Evolutionary conservation across 345 rosid species (phyloP).

Genomic region (Bretschneidera sinensis): DNA sequence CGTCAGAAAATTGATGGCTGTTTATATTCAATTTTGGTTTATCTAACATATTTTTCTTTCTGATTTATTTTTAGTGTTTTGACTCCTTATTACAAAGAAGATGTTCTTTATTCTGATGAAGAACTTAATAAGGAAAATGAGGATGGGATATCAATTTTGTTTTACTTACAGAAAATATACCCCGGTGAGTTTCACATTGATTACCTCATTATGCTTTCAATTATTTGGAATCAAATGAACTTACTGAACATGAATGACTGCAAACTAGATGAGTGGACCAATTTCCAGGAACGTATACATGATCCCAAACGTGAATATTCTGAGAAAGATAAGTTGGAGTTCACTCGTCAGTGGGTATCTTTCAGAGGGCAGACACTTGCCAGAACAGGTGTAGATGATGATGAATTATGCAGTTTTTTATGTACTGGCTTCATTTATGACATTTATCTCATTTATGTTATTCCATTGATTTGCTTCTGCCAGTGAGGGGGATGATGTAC

Average conservation of each 20-base stretch:
- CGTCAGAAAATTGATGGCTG: background rate
- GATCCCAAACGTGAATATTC: slow-evolving; percentile 21
- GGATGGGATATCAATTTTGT: slow-evolving; percentile 78
- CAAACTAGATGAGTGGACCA: slow-evolving; percentile 82
- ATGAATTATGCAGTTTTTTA: background rate
- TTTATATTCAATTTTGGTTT: no score
- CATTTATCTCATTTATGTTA: slow-evolving; percentile 8
- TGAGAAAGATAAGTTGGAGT: slow-evolving; percentile 36
- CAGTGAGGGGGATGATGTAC: slow-evolving; percentile 99
- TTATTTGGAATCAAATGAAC: slow-evolving; percentile 9
- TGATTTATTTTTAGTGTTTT: slow-evolving; percentile 57
- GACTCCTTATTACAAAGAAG: slow-evolving; percentile 87
- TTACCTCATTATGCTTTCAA: slow-evolving; percentile 9
- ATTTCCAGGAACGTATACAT: slow-evolving; percentile 50
- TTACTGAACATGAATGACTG: slow-evolving; percentile 15
- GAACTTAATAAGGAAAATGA: slow-evolving; percentile 84
- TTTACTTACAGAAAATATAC: slow-evolving; percentile 84
- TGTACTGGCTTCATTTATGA: slow-evolving; percentile 6
- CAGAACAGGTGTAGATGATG: slow-evolving; percentile 58
- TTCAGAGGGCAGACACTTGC: slow-evolving; percentile 94
- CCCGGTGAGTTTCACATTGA: slow-evolving; percentile 59
- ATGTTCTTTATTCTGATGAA: slow-evolving; percentile 76
- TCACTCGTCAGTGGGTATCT: slow-evolving; percentile 75
- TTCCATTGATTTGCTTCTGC: slow-evolving; percentile 15
- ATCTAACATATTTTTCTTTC: slow-evolving; percentile 20